Evolutionary conservation across 2,329 filamentous ascomycete genomes (phyloP).

Genomic region (Acrocalymma vagum): DNA sequence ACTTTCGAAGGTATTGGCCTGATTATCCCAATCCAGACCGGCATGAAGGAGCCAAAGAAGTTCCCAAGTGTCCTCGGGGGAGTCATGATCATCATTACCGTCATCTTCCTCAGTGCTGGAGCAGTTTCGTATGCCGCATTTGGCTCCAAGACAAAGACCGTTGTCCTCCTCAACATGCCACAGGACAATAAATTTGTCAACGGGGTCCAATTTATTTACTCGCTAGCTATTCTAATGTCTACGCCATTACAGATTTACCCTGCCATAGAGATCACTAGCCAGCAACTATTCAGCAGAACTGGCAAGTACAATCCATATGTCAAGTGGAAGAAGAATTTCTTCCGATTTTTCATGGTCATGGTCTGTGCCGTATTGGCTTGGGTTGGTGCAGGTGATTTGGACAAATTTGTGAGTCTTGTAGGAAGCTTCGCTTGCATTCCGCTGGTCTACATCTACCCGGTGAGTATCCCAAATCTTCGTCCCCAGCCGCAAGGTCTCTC

Average conservation of each 20-base stretch:
- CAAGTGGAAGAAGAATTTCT: constrained; percentile 99
- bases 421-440: constrained; percentile 98
- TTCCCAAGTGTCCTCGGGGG: constrained; percentile 88
- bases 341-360: constrained; percentile 91
- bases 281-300: constrained; percentile 89
- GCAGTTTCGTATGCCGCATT: constrained; percentile 96
- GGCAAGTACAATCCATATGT: constrained; percentile 98
- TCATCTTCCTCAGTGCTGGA: constrained; percentile 89
- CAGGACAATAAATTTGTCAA: constrained; percentile 97
- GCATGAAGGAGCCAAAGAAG: constrained; percentile 89
- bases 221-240: constrained; percentile 93
- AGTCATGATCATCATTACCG: constrained; percentile 95
- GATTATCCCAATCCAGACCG: constrained; percentile 97
- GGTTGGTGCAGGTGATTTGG: constrained; percentile 89
- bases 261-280: constrained; percentile 95
- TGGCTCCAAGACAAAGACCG: constrained; percentile 93
- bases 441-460: constrained; percentile 95
- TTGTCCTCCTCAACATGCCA: constrained; percentile 93
- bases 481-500: constrained; percentile 1
- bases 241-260: constrained; percentile 98
- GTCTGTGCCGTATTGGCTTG: constrained; percentile 88
- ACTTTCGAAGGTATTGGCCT: constrained; percentile 98
- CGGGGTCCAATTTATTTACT: constrained; percentile 94
- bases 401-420: constrained; percentile 96
- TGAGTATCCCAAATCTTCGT: constrained; percentile 60